Percentiles rank a stretch among this genome's conserved stretches.
phyloP scores from a whole-genome alignment of 139 green algal species.

The Coelastrella sp. region DNA sequence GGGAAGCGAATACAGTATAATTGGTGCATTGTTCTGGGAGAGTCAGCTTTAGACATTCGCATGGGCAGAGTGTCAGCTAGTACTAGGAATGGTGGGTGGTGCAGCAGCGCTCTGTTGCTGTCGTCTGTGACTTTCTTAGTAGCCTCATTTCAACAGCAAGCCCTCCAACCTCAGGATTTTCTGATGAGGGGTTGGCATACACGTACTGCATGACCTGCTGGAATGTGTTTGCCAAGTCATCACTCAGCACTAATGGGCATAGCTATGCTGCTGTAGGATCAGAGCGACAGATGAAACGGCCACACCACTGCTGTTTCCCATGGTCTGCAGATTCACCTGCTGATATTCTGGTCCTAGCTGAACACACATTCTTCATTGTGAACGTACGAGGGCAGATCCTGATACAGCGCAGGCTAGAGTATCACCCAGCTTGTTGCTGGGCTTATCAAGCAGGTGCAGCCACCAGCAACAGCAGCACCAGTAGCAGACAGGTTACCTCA shows the following conservation, averaged over 20 bases:
- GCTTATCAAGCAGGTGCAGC: constrained; percentile 56
- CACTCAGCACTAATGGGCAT: too few species aligned
- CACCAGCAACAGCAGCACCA: not conserved
- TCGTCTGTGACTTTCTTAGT: too few species aligned
- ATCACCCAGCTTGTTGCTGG: constrained; percentile 66
- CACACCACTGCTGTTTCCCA: too few species aligned
- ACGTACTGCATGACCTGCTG: too few species aligned
- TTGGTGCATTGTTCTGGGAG: constrained; percentile 70
- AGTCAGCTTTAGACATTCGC: constrained; percentile 68
- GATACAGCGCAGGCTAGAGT: constrained; percentile 72
- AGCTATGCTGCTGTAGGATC: too few species aligned
- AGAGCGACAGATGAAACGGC: too few species aligned
- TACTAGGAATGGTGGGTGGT: not conserved
- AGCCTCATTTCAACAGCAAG: too few species aligned
- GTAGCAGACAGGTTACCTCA: not conserved
- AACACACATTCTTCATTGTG: constrained; percentile 73
- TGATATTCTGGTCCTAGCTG: constrained; percentile 59
- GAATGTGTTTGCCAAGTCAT: too few species aligned
- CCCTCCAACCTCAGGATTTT: too few species aligned
- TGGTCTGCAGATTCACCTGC: constrained; percentile 12
- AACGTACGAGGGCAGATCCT: constrained; percentile 37
- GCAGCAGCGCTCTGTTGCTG: not conserved
- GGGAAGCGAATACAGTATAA: constrained; percentile 57
- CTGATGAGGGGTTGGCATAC: too few species aligned
- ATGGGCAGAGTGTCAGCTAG: constrained; percentile 36